phyloP scores from a whole-genome alignment of 345 rosid genomes.

The Citrus australasica region DNA sequence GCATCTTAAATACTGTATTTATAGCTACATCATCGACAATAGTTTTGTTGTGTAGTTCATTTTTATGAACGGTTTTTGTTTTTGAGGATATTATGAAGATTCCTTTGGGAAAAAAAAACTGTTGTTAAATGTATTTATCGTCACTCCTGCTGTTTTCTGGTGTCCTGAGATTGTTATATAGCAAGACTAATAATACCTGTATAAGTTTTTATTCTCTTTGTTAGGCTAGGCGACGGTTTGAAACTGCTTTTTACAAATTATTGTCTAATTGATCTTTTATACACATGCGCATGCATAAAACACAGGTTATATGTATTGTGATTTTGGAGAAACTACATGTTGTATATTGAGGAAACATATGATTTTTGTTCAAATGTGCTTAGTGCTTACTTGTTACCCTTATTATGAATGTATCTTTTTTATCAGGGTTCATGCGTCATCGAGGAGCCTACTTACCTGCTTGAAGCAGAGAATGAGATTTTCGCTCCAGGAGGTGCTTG shows the following conservation, averaged over 20 bases:
- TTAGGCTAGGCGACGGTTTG: not conserved
- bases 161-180: not conserved
- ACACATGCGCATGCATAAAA: not conserved
- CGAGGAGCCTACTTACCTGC: slow-evolving; percentile 1
- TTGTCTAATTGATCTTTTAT: not conserved
- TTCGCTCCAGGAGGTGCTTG: slow-evolving; percentile 25
- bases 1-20: not conserved
- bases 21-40: not conserved
- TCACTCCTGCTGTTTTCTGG: not conserved
- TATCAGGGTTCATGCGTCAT: slow-evolving; percentile 13
- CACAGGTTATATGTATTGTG: not conserved
- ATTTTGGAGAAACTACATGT: not conserved
- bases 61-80: not conserved
- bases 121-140: not conserved
- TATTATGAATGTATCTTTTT: not conserved
- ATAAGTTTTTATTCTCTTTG: not conserved
- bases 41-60: not conserved
- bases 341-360: not conserved
- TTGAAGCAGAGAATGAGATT: slow-evolving; percentile 25
- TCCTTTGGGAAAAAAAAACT: not conserved
- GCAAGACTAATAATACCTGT: not conserved
- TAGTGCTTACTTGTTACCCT: not conserved
- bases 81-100: not conserved
- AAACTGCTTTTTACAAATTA: not conserved
- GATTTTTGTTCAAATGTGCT: not conserved